Percentiles rank a stretch among this genome's conserved stretches.
phyloP scores from a whole-genome alignment of 805 yeast genomes.

The Brettanomyces naardenensis region DNA sequence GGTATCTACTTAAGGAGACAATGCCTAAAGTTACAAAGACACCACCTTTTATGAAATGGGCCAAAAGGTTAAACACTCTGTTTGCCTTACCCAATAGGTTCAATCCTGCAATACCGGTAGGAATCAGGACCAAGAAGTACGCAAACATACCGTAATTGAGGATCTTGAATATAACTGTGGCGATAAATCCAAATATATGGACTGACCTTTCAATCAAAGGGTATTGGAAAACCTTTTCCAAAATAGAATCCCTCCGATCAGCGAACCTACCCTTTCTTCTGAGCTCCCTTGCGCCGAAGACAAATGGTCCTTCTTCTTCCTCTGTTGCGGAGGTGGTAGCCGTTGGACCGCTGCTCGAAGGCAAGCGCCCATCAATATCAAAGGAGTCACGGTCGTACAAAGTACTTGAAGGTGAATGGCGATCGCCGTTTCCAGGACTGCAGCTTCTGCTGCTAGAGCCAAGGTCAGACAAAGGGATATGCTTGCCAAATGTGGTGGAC shows the following conservation, averaged over 20 bases:
- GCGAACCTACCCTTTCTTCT: not conserved
- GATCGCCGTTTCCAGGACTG: not conserved
- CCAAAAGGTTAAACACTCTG: slow-evolving; percentile 72
- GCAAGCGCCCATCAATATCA: slow-evolving; percentile 13
- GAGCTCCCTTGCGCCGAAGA: not conserved
- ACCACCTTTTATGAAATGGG: slow-evolving; percentile 95
- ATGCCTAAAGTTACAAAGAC: slow-evolving; percentile 75
- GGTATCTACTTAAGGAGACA: slow-evolving; percentile 74
- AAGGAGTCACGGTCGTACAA: slow-evolving; percentile 26
- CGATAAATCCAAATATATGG: slow-evolving; percentile 19
- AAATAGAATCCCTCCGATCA: slow-evolving; percentile 20
- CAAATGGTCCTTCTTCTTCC: not conserved
- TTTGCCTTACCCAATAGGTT: slow-evolving; percentile 59
- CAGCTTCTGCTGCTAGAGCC: not conserved
- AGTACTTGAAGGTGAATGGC: slow-evolving; percentile 28
- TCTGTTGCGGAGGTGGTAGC: not conserved
- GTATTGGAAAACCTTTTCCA: slow-evolving; percentile 29
- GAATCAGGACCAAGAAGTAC: slow-evolving; percentile 48
- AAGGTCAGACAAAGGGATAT: not conserved
- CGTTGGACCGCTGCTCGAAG: not conserved
- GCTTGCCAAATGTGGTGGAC: not conserved
- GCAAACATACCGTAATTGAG: slow-evolving; percentile 61
- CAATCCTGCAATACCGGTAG: slow-evolving; percentile 56
- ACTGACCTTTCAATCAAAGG: slow-evolving; percentile 12
- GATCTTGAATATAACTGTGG: slow-evolving; percentile 36